Evolutionary conservation across 176 grass and related monocot genomes (phyloP), one percentile per base, ranked within the genome.

Genomic region (Lolium rigidum): DNA sequence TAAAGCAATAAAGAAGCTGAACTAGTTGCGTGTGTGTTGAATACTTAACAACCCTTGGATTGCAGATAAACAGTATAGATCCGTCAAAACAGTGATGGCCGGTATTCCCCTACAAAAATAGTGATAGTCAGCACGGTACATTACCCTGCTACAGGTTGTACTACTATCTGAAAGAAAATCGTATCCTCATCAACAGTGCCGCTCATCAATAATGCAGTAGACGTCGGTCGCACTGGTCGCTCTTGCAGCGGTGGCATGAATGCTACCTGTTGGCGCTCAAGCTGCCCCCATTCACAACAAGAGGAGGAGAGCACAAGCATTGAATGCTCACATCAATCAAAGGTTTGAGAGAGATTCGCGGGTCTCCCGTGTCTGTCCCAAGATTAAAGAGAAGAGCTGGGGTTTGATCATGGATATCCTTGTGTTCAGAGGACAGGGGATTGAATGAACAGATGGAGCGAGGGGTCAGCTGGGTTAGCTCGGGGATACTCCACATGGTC

Each of bases 241-340:
- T 25, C 18, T 59, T 17, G 24, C 24, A 48, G 17, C 56, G 56
- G 52, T 35, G 68, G 17, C 37, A 18, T 80, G 76, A 73, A 83
- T 56, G 80, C 47, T 24, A n/a, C 56, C 84, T 3, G 46, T 54
- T 49, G 69, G 85, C 43, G 83, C 55, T 10, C 52, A 54, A 22
- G 79, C 83, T 39, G 49, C 58, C 75, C 75, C 82, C 77, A 77
- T 68, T 50, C 25, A 26, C 35, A 66, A 35, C 26, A 66, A 78
- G 46, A 57, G 58, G 46, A 57, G 58, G 78, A 75, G 56, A 78
- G 49, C 57, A 21, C 68, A 35, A 3, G 39, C 21, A 67, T 39
- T 74, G 56, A 87, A 90, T 79, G 82, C 70, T 3, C 37, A 48
- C 18, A 14, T 63, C 58, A 18, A 14, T 63, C 58, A 18, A 89